Percentiles rank a stretch among this genome's conserved stretches.
Conservation (phyloP, 75 land plant species). For the Selaginella moellendorffii region DNA sequence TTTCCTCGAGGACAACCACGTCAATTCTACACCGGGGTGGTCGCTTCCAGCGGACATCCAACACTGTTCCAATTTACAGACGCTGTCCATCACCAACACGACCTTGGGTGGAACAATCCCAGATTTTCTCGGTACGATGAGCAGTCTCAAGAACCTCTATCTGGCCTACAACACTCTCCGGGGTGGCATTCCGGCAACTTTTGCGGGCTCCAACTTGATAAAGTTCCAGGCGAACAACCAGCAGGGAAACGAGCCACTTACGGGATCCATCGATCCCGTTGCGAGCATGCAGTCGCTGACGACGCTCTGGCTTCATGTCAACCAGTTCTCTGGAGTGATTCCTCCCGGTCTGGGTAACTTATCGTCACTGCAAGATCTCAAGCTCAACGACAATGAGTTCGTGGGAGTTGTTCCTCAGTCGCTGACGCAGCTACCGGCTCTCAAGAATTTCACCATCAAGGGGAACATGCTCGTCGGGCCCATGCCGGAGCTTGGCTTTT, state of each 20-base stretch:
- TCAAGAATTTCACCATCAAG: slow-evolving; percentile 29
- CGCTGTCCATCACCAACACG: slow-evolving; percentile 1
- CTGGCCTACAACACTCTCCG: neutral
- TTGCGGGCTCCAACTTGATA: slow-evolving; percentile 4
- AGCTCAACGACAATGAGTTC: slow-evolving; percentile 45
- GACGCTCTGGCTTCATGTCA: slow-evolving; percentile 62
- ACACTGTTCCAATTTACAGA: neutral
- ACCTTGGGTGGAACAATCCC: neutral
- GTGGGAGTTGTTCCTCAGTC: slow-evolving; percentile 50
- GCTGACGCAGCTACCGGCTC: slow-evolving; percentile 18
- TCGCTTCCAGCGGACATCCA: neutral
- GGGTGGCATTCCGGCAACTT: neutral
- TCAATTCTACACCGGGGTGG: neutral
- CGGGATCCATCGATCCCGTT: slow-evolving; percentile 20
- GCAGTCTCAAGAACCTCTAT: neutral
- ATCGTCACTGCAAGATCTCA: slow-evolving; percentile 24
- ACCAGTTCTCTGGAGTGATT: slow-evolving; percentile 51
- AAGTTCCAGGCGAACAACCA: neutral
- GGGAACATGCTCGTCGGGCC: slow-evolving; percentile 55
- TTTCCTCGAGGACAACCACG: slow-evolving; percentile 3
- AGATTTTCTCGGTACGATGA: neutral
- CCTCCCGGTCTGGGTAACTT: slow-evolving; percentile 32
- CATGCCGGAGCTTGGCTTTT: slow-evolving; percentile 35
- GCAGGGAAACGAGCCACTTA: slow-evolving; percentile 3
- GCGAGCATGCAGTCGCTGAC: slow-evolving; percentile 33